phyloP scores from a whole-genome alignment of 2,329 filamentous ascomycete species.

The Rutstroemia sp. region DNA sequence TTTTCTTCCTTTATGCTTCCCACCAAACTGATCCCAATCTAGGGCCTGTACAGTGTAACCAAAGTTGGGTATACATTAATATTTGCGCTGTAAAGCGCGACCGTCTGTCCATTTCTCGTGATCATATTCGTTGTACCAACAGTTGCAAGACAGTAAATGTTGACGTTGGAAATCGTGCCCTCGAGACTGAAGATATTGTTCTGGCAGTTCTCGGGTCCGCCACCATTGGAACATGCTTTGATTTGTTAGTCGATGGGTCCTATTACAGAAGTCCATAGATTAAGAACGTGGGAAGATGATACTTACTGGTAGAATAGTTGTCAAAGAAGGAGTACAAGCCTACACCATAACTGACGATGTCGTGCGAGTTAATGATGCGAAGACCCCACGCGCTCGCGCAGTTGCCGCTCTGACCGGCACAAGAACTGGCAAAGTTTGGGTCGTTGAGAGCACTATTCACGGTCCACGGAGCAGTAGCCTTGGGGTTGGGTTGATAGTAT shows the following conservation, averaged over 20 bases:
- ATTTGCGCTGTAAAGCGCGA: constrained; percentile 14
- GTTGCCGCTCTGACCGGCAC: constrained; percentile 30
- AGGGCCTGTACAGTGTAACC: constrained; percentile 3
- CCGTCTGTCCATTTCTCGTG: constrained; percentile 10
- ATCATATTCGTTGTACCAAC: constrained; percentile 21
- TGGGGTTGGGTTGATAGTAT: constrained; percentile 62
- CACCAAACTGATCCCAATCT: too few species aligned
- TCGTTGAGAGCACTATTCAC: constrained; percentile 35
- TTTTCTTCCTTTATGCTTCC: too few species aligned
- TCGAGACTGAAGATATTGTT: constrained; percentile 19
- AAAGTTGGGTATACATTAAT: constrained; percentile 12
- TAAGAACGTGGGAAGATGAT: not conserved
- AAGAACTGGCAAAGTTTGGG: constrained; percentile 40
- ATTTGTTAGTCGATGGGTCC: not conserved
- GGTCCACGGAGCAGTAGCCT: constrained; percentile 55
- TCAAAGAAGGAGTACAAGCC: constrained; percentile 55
- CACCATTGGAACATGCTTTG: constrained; percentile 13
- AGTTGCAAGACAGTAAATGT: constrained; percentile 18
- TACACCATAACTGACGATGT: constrained; percentile 43
- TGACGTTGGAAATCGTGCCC: constrained; percentile 12
- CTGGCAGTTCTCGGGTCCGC: constrained; percentile 17
- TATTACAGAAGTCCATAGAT: not conserved
- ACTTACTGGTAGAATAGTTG: constrained; percentile 38
- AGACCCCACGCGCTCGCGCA: constrained; percentile 59
- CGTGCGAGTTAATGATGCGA: constrained; percentile 44